These are phyloP conservation scores for Tremella fuciformis DNA, from an alignment of 768 basidiomycete species.

Conservation along the genomic window DNA sequence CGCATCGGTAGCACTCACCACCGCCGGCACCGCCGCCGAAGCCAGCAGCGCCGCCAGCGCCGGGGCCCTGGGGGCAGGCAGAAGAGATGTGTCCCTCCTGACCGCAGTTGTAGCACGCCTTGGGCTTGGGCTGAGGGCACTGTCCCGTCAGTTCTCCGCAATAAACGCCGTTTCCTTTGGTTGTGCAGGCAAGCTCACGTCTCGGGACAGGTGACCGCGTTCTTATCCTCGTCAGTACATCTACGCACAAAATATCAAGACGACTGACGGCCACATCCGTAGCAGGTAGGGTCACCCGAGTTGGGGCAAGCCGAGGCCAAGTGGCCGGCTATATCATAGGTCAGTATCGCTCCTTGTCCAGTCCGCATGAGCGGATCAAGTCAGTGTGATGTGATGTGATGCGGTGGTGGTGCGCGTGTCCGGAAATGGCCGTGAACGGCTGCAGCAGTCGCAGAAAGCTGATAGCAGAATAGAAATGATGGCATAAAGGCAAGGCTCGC, in stretches of 20 bases:
- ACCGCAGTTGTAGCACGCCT: constrained; percentile 51
- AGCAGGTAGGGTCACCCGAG: constrained; percentile 47
- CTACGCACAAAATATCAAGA: constrained; percentile 4
- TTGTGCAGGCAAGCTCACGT: constrained; percentile 23
- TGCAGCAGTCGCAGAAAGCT: not conserved
- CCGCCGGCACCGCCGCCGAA: constrained; percentile 27
- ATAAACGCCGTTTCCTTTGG: not conserved
- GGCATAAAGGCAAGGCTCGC: constrained; percentile 1
- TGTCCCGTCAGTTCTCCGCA: constrained; percentile 8
- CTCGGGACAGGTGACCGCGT: constrained; percentile 48
- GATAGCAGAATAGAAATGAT: not conserved
- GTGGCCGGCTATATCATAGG: constrained; percentile 43
- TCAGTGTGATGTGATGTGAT: constrained; percentile 6
- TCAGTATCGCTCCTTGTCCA: not conserved
- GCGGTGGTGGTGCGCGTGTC: constrained; percentile 6
- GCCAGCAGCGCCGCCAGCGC: constrained; percentile 35
- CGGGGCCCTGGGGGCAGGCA: constrained; percentile 44
- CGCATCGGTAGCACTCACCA: constrained; percentile 51
- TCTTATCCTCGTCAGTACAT: constrained; percentile 14
- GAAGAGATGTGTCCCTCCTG: constrained; percentile 51
- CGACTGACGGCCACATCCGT: constrained; percentile 45
- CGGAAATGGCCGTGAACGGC: not conserved
- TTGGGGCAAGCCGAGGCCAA: constrained; percentile 47
- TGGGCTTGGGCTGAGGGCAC: constrained; percentile 51
- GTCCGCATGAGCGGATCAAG: not conserved